Base-by-base conservation (phyloP, 352 stramenopile species). In the Aphanomyces astaci region DNA sequence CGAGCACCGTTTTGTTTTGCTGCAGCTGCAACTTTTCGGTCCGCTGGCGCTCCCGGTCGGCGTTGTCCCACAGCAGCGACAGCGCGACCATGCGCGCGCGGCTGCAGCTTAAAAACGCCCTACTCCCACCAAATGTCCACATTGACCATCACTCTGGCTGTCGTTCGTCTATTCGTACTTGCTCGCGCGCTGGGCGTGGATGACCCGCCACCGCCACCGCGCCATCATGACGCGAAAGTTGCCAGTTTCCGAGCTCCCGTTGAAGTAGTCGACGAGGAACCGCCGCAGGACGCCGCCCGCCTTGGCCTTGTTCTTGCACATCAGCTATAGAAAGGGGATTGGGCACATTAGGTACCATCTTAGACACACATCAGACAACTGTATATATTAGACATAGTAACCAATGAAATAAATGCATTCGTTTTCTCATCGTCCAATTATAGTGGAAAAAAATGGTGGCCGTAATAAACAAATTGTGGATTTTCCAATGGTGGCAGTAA, bases 191-290 rank as follows among this genome's bases (percentile, higher is more conserved):
- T 93, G 81, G 31, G 80, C 86, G 31, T 71, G 71, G 48, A 93
- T 89, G 49, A 93, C 81, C 60, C 90, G 90, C 64, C 57, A 54
- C 24, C 84, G 79, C 84, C 84, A 92, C 51, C 78, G 78, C 45
- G 82, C 28, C 84, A 92, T 90, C 72, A 90, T 79, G 28, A 79
- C 74, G 46, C 86, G 87, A 43, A 92, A 90, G 54, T 89, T 90
- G 64, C 79, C 75, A 2, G 74, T 85, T 64, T 88, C 82, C 28
- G 76, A 73, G 33, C 75, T 90, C 19, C 78, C 80, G 7, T 72
- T 77, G 39, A 74, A 78, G 54, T 89, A 55, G 52, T 87, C 74
- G 17, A 87, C 43, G 67, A 90, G 73, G 59, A 93, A 91, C 30
- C 78, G 71, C 28, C 74, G 81, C 4, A 91, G 33, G 15, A 88